Evolutionary conservation across 2,329 filamentous ascomycete species (phyloP), one percentile per base, ranked within the genome.

Genomic region (Aspergillus chevalieri): DNA sequence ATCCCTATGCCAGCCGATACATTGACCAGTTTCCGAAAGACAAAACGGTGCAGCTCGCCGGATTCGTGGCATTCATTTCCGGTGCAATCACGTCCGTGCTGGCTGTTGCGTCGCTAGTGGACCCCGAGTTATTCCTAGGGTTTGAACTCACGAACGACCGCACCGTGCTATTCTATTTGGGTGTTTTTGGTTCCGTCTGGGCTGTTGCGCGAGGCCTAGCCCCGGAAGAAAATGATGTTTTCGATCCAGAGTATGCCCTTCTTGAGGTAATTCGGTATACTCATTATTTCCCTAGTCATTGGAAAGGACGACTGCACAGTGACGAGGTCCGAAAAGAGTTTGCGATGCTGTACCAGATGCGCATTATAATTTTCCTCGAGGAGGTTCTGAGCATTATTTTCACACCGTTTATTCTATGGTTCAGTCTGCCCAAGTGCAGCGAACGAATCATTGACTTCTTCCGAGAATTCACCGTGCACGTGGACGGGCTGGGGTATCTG

Each of bases 371-470:
- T 51, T 96, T 98, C 62, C 64, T 95, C 2, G 90, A 96, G 66
- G 93, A 98, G 63, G 83, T 97, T 4, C 71, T 96, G 52, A 92
- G 91, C 62, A 94, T 98, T 65, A 81, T 97, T 48, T 85, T 95
- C 50, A 95, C 92, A 0, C 93, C 93, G 0, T 84, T 95, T 60
- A 81, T 98, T 39, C 79, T 98, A 10, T 87, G 91, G 72, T 86
- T 88, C 64, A 91, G 88, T 53, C 78, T 97, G 30, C 89, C 91
- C 0, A 86, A 84, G 58, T 94, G 88, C 67, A 92, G 87, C 65
- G 92, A 97, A 58, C 88, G 91, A 51, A 86, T 98, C 55, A 85
- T 97, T 51, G 93, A 98, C 70, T 98, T 98, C 70, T 97, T 98
- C 75, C 85, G 93, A 36, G 93, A 98, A 65, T 96, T 97, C 59